These are phyloP conservation scores for Bathelium albidoporum DNA, from an alignment of 495 filamentous ascomycete species.

Conservation along the genomic window DNA sequence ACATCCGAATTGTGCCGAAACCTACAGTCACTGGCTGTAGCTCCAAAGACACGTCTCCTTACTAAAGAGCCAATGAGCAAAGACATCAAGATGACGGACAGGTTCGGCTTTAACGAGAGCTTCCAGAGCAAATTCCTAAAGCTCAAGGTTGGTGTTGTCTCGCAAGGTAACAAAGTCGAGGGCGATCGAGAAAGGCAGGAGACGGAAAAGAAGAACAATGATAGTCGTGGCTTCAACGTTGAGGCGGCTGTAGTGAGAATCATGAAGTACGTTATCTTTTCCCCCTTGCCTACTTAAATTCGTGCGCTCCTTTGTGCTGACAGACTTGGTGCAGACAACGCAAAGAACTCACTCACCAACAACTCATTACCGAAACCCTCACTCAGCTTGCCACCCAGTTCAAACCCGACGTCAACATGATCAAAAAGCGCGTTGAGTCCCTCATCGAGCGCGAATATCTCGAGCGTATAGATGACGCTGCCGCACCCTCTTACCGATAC, in stretches of 20 bases:
- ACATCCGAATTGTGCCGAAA: constrained; percentile 66
- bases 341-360: constrained; percentile 67
- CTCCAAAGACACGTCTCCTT: constrained; percentile 72
- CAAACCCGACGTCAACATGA: constrained; percentile 77
- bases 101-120: constrained; percentile 72
- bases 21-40: constrained; percentile 75
- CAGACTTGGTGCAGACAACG: constrained; percentile 57
- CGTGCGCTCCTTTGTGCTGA: constrained; percentile 9
- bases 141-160: constrained; percentile 73
- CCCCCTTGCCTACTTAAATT: constrained; percentile 6
- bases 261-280: constrained; percentile 72
- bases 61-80: constrained; percentile 77
- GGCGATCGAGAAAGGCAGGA: constrained; percentile 70
- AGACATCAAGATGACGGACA: constrained; percentile 66
- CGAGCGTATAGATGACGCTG: constrained; percentile 65
- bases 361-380: constrained; percentile 78
- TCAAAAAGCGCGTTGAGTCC: constrained; percentile 90
- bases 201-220: constrained; percentile 79
- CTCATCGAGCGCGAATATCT: constrained; percentile 88
- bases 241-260: constrained; percentile 89
- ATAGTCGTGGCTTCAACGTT: constrained; percentile 63
- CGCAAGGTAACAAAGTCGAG: constrained; percentile 68
- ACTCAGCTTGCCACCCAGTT: constrained; percentile 69
- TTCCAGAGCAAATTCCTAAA: constrained; percentile 75
- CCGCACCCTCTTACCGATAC: constrained; percentile 65